A percentile compares a stretch with the other conserved stretches of the same genome.
These are phyloP conservation scores for Picea mariana DNA, from an alignment of 83 land plant species.

Conservation along the genomic window DNA sequence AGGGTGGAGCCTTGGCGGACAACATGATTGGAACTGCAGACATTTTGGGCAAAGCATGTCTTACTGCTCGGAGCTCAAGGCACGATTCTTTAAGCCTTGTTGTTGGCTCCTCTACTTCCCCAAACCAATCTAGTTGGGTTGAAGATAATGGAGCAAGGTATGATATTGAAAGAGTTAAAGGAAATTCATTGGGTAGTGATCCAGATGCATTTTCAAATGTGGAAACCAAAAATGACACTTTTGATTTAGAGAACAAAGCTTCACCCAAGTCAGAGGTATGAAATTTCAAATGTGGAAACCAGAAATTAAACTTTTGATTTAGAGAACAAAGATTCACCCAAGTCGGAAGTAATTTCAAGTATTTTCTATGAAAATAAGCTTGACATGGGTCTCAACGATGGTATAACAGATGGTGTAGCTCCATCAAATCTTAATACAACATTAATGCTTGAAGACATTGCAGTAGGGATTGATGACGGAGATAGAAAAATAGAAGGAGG, in stretches of 20 bases:
- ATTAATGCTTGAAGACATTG: neutral
- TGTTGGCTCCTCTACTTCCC: neutral
- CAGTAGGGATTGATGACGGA: neutral
- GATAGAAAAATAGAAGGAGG: neutral
- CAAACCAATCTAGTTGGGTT: neutral
- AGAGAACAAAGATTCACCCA: neutral
- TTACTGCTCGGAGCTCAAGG: neutral
- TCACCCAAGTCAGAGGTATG: neutral
- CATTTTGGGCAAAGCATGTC: too few relatives aligned
- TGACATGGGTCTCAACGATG: neutral
- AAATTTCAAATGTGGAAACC: too few relatives aligned
- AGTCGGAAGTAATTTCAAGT: neutral
- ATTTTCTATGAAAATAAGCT: neutral
- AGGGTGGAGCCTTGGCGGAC: neutral
- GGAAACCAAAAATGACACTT: neutral
- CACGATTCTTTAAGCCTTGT: neutral
- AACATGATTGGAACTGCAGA: too few relatives aligned
- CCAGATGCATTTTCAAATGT: slow-evolving; percentile 5
- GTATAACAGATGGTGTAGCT: neutral
- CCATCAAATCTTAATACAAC: neutral
- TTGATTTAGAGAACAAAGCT: neutral
- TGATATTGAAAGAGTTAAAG: neutral
- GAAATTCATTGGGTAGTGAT: neutral
- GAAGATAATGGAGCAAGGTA: neutral
- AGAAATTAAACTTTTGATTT: too few relatives aligned